A percentile compares a stretch with the other conserved stretches of the same genome.
These are phyloP conservation scores for Agrocybe chaxingu DNA, from an alignment of 768 basidiomycete species.

Conservation along the genomic window DNA sequence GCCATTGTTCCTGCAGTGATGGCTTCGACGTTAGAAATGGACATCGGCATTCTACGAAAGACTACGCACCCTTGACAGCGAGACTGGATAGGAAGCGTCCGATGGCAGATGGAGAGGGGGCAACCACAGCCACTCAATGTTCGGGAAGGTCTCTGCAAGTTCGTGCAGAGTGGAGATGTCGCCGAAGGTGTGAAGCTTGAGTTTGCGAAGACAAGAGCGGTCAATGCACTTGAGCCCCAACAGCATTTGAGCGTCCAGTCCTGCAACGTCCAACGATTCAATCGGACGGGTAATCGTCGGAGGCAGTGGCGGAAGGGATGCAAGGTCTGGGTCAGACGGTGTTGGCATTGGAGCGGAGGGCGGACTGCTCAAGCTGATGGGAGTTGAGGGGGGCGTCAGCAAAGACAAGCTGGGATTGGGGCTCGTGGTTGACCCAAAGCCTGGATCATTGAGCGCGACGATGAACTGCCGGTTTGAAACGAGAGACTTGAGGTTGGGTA, in stretches of 20 bases:
- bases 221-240: constrained; percentile 28
- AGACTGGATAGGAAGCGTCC: constrained; percentile 17
- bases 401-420: neutral
- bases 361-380: constrained; percentile 3
- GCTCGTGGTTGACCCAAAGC: constrained; percentile 5
- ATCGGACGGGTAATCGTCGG: constrained; percentile 25
- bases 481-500: constrained; percentile 40
- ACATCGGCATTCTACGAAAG: neutral
- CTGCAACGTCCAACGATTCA: constrained; percentile 32
- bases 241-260: constrained; percentile 25
- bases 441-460: constrained; percentile 28
- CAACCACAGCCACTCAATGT: constrained; percentile 38
- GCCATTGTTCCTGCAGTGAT: constrained; percentile 31
- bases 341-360: constrained; percentile 9
- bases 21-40: neutral
- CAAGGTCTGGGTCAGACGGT: constrained; percentile 9
- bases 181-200: constrained; percentile 29
- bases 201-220: constrained; percentile 24
- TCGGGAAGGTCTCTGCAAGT: constrained; percentile 33
- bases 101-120: constrained; percentile 24
- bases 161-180: constrained; percentile 25
- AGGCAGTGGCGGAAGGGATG: neutral
- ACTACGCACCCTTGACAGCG: constrained; percentile 24
- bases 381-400: constrained; percentile 20
- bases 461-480: constrained; percentile 32